A percentile compares a stretch with the other conserved stretches of the same genome.
Evolutionary conservation across 768 basidiomycete species (phyloP).

Genomic region (Suillus alpinus): DNA sequence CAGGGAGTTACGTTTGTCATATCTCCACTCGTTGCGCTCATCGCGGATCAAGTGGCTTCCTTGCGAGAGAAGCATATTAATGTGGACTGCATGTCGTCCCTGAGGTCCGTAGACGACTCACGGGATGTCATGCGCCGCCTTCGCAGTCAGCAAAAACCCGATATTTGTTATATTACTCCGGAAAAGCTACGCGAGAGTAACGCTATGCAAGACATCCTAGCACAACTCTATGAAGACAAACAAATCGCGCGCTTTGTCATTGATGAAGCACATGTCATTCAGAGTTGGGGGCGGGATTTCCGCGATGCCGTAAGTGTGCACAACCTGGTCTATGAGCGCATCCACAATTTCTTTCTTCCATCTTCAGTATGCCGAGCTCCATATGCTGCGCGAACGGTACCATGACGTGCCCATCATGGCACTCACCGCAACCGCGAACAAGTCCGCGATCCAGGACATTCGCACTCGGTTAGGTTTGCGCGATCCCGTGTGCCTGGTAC

Average conservation of each 20-base stretch:
- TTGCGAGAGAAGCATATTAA: constrained; percentile 63
- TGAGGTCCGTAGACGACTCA: constrained; percentile 39
- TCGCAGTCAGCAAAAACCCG: constrained; percentile 47
- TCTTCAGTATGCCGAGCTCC: constrained; percentile 64
- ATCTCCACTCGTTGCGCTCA: constrained; percentile 84
- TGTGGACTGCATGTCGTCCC: constrained; percentile 67
- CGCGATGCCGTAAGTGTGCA: constrained; percentile 63
- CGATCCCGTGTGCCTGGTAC: constrained; percentile 55
- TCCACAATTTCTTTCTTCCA: background rate
- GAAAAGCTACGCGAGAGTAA: constrained; percentile 76
- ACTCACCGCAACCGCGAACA: constrained; percentile 91
- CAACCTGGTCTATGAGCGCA: background rate
- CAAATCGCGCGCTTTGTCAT: constrained; percentile 86
- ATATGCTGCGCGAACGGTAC: constrained; percentile 67
- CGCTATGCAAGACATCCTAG: constrained; percentile 52
- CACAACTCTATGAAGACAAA: constrained; percentile 50
- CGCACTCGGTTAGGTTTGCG: constrained; percentile 62
- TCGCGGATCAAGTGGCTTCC: constrained; percentile 82
- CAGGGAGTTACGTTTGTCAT: constrained; percentile 87
- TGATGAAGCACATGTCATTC: constrained; percentile 96
- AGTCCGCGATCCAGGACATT: constrained; percentile 76
- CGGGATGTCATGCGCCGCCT: constrained; percentile 43
- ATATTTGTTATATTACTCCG: constrained; percentile 85
- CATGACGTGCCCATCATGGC: constrained; percentile 91
- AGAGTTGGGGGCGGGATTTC: constrained; percentile 93